Conservation (phyloP, 2,329 filamentous ascomycete genomes). For the Akanthomyces dipterigenus region DNA sequence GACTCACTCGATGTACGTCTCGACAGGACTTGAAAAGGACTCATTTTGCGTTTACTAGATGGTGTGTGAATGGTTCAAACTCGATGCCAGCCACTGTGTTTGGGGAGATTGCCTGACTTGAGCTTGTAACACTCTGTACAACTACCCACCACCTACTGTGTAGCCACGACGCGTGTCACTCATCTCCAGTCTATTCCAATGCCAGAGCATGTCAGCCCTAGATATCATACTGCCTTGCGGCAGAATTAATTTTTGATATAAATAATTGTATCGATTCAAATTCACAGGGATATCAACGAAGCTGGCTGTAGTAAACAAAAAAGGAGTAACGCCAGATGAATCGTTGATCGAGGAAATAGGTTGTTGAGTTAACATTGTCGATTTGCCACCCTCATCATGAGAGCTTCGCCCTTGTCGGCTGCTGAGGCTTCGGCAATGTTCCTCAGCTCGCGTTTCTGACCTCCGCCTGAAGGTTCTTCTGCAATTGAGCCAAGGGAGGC, state of each 20-base stretch:
- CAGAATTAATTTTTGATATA: neutral
- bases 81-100: no score
- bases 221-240: neutral
- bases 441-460: neutral
- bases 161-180: no score
- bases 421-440: neutral
- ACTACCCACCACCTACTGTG: no score
- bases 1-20: neutral
- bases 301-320: conserved; percentile 4
- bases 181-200: no score
- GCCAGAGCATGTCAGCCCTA: no score
- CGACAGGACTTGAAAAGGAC: neutral
- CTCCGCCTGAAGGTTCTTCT: conserved; percentile 28
- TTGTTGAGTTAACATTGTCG: neutral
- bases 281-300: conserved; percentile 5
- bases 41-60: no score
- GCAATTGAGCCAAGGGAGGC: conserved; percentile 40
- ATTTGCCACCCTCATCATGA: conserved; percentile 8
- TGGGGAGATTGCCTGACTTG: no score
- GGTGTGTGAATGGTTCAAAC: no score
- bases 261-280: conserved; percentile 6
- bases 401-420: conserved; percentile 1
- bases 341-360: neutral
- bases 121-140: no score
- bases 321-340: neutral